Percentiles rank a stretch among this genome's conserved stretches.
Conservation (phyloP, 1,284 basidiomycete genomes). For the Puccinia horiana region DNA sequence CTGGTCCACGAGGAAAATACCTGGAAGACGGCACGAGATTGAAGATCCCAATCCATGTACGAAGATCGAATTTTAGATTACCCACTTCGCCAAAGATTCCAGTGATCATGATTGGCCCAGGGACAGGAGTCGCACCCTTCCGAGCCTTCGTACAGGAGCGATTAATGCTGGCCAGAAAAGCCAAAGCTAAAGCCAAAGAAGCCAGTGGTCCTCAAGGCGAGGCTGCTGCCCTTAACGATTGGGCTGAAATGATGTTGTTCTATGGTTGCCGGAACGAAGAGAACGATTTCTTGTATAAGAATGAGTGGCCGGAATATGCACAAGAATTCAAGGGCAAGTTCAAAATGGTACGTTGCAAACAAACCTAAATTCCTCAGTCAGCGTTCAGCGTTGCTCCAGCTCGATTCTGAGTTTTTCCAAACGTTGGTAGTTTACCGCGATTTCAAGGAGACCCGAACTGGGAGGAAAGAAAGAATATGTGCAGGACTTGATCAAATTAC, state of each 20-base stretch:
- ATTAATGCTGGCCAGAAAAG: slow-evolving; percentile 87
- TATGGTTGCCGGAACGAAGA: slow-evolving; percentile 86
- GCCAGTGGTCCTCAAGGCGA: slow-evolving; percentile 62
- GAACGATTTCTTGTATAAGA: slow-evolving; percentile 89
- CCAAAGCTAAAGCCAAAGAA: slow-evolving; percentile 73
- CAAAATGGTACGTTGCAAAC: slow-evolving; percentile 70
- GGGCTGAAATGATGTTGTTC: slow-evolving; percentile 91
- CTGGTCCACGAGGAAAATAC: slow-evolving; percentile 85
- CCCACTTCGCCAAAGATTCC: slow-evolving; percentile 97
- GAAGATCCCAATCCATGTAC: slow-evolving; percentile 89
- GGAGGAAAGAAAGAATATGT: slow-evolving; percentile 43
- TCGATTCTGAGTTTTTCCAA: slow-evolving; percentile 71
- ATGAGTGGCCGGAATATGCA: slow-evolving; percentile 88
- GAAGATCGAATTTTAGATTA: slow-evolving; percentile 91
- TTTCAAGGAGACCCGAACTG: slow-evolving; percentile 13
- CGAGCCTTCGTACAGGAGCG: slow-evolving; percentile 97
- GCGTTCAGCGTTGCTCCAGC: no score
- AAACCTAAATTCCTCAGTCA: no score
- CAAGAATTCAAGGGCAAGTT: slow-evolving; percentile 89
- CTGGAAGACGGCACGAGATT: slow-evolving; percentile 66
- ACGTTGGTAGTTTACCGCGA: slow-evolving; percentile 5
- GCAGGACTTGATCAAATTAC: slow-evolving; percentile 18
- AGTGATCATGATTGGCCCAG: slow-evolving; percentile 97
- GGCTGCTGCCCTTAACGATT: slow-evolving; percentile 83
- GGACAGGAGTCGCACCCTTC: slow-evolving; percentile 97